Conservation (phyloP, 2,329 filamentous ascomycete genomes). For the Colletotrichum tofieldiae region DNA sequence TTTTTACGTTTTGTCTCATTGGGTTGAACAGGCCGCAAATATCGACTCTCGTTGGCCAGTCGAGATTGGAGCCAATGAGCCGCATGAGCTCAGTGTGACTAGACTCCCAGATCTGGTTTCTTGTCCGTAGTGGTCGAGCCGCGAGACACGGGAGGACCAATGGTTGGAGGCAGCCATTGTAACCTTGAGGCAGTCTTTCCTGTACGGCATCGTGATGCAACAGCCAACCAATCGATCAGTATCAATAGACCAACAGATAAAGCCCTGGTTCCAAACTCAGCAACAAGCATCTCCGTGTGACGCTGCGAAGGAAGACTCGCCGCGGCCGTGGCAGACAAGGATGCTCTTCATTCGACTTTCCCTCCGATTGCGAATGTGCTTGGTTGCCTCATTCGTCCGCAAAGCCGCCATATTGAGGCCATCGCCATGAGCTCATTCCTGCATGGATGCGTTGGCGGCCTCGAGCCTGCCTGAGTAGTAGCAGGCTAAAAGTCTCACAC, state of each 20-base stretch:
- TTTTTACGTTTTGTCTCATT: slow-evolving; percentile 19
- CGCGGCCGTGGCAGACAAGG: neutral
- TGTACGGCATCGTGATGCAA: neutral
- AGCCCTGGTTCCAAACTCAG: neutral
- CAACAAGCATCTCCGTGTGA: neutral
- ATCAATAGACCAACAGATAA: neutral
- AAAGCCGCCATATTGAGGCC: neutral
- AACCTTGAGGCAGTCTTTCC: neutral
- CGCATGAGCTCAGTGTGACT: slow-evolving; percentile 17
- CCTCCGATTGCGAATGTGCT: neutral
- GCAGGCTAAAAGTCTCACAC: neutral
- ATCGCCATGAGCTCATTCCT: neutral
- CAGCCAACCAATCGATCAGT: neutral
- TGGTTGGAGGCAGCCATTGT: neutral
- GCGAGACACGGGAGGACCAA: neutral
- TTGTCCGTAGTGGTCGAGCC: neutral
- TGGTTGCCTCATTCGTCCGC: neutral
- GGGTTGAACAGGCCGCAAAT: slow-evolving; percentile 12
- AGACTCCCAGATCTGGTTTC: neutral
- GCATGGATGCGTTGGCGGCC: neutral
- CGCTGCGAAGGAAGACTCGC: no score
- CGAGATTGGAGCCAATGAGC: slow-evolving; percentile 23
- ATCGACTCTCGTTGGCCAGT: slow-evolving; percentile 3
- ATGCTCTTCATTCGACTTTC: neutral
- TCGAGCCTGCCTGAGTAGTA: slow-evolving; percentile 3